Evolutionary conservation across 2,329 filamentous ascomycete genomes (phyloP).

Genomic region (Pseudohalonectria lignicola): DNA sequence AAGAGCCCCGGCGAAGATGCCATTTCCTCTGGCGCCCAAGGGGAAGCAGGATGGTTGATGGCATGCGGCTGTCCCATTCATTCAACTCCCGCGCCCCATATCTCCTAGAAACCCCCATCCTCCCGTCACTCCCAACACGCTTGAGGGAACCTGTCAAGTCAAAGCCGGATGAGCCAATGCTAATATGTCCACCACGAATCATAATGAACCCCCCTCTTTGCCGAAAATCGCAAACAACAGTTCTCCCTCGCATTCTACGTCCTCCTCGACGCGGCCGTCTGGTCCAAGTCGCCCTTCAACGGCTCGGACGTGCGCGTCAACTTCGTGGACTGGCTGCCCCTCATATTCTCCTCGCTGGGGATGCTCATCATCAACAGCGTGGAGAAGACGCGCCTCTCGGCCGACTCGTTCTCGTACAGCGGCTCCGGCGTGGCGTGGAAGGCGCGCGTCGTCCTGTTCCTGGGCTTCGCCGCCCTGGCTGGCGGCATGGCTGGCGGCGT

Average conservation of each 20-base stretch:
- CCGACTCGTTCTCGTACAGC: slow-evolving; percentile 49
- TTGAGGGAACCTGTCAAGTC: no score
- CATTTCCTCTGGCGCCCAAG: no score
- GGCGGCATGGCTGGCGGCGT: slow-evolving; percentile 60
- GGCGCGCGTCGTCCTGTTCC: slow-evolving; percentile 55
- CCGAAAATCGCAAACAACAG: no score
- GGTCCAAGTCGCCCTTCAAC: slow-evolving; percentile 51
- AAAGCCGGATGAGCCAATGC: no score
- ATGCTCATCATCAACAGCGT: slow-evolving; percentile 65
- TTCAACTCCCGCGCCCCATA: no score
- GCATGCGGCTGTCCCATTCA: no score
- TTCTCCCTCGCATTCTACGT: slow-evolving; percentile 60
- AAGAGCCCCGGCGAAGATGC: no score
- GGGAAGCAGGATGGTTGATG: no score
- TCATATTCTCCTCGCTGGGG: slow-evolving; percentile 55
- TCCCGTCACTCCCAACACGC: no score
- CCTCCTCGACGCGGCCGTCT: slow-evolving; percentile 56
- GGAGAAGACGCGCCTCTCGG: slow-evolving; percentile 53
- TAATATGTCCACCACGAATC: no score
- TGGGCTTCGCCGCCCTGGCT: slow-evolving; percentile 54
- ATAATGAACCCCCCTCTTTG: no score
- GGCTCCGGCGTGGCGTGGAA: slow-evolving; percentile 51
- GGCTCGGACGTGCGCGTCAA: slow-evolving; percentile 50
- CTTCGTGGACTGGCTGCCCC: slow-evolving; percentile 60
- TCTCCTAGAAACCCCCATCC: no score